These are phyloP conservation scores for Gyromitra esculenta DNA, from an alignment of 2,329 filamentous ascomycete genomes.

Conservation along the genomic window DNA sequence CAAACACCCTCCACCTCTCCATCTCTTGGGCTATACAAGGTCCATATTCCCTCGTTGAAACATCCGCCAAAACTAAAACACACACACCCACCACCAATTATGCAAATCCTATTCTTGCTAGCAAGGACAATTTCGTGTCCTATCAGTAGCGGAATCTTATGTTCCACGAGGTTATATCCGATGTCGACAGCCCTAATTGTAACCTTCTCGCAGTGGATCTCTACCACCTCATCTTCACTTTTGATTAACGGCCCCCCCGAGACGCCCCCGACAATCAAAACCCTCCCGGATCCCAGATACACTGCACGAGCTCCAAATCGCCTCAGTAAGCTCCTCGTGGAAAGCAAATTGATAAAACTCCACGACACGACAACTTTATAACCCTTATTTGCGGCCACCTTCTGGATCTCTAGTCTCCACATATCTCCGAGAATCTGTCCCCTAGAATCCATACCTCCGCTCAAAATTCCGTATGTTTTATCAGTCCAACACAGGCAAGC, in stretches of 20 bases:
- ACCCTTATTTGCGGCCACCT: slow-evolving; percentile 58
- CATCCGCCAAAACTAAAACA: slow-evolving; percentile 91
- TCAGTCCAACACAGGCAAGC: slow-evolving; percentile 62
- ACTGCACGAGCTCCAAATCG: slow-evolving; percentile 67
- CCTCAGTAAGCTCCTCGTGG: slow-evolving; percentile 57
- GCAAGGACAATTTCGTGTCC: slow-evolving; percentile 70
- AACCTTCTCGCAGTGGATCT: slow-evolving; percentile 52
- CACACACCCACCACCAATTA: slow-evolving; percentile 79
- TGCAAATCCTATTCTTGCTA: slow-evolving; percentile 62
- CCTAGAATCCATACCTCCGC: slow-evolving; percentile 75
- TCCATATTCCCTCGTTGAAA: slow-evolving; percentile 75
- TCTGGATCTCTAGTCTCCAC: slow-evolving; percentile 70
- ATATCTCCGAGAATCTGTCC: slow-evolving; percentile 71
- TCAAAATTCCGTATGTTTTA: slow-evolving; percentile 68
- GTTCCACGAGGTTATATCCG: slow-evolving; percentile 50
- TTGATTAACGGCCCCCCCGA: slow-evolving; percentile 51
- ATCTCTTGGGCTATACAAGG: slow-evolving; percentile 36
- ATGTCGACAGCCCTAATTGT: slow-evolving; percentile 45
- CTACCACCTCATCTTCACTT: slow-evolving; percentile 51
- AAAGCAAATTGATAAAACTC: slow-evolving; percentile 52
- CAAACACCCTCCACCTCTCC: slow-evolving; percentile 46
- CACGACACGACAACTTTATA: slow-evolving; percentile 46
- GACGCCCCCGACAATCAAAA: slow-evolving; percentile 56
- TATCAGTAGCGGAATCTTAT: slow-evolving; percentile 73
- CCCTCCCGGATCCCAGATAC: slow-evolving; percentile 55